Percentiles rank a stretch among this genome's conserved stretches.
phyloP scores from a whole-genome alignment of 2,329 filamentous ascomycete species.

The Plenodomus tracheiphilus region DNA sequence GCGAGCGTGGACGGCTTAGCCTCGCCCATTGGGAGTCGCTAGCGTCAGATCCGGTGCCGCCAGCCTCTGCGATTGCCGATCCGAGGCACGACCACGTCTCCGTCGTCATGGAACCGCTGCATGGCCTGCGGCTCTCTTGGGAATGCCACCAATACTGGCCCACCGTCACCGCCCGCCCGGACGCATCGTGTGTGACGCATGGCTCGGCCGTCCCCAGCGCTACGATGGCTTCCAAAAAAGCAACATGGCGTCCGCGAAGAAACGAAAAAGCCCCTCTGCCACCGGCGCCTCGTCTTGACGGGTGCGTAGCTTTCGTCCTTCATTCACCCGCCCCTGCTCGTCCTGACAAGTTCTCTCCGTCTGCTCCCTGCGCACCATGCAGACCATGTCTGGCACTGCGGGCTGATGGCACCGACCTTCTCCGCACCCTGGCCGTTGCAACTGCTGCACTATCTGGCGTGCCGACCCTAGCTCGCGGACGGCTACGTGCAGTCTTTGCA shows the following conservation, averaged over 20 bases:
- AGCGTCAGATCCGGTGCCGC: constrained; percentile 21
- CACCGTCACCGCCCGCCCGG: constrained; percentile 9
- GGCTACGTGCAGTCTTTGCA: constrained; percentile 18
- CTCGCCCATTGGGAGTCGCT: constrained; percentile 14
- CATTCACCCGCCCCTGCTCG: background rate
- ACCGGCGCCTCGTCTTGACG: constrained; percentile 14
- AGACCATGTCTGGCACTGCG: background rate
- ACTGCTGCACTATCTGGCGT: constrained; percentile 14
- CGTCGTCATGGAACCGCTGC: constrained; percentile 25
- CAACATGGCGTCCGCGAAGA: constrained; percentile 18
- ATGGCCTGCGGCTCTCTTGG: constrained; percentile 7
- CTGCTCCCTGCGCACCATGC: too few relatives aligned
- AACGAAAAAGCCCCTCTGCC: constrained; percentile 9
- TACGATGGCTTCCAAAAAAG: constrained; percentile 27
- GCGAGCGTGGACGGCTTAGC: constrained; percentile 19
- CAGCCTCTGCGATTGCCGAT: constrained; percentile 36
- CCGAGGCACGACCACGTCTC: constrained; percentile 23
- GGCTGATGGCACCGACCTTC: constrained; percentile 23
- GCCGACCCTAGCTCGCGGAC: constrained; percentile 20
- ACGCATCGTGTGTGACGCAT: constrained; percentile 21
- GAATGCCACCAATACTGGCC: constrained; percentile 26
- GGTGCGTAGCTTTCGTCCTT: constrained; percentile 3
- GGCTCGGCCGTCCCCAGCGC: constrained; percentile 21
- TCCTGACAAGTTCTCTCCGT: constrained; percentile 1
- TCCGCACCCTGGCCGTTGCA: constrained; percentile 19